Evolutionary conservation across 2,329 filamentous ascomycete species (phyloP).

Genomic region (Aspergillus intermedius): DNA sequence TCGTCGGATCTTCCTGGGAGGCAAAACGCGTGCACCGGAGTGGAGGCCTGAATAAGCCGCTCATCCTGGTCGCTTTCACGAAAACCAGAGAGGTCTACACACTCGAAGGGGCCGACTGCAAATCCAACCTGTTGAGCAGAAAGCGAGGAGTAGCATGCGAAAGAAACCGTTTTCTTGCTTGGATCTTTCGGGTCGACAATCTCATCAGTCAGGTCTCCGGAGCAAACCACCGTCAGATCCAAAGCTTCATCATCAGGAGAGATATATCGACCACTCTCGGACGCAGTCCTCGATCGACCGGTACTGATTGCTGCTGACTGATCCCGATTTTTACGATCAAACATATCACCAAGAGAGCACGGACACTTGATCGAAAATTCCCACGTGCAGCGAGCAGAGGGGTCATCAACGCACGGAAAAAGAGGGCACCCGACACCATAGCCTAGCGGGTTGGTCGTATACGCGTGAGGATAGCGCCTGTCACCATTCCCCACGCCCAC

Average conservation of each 20-base stretch:
- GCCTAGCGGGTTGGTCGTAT: constrained; percentile 73
- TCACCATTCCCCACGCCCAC: constrained; percentile 77
- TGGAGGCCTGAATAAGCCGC: constrained; percentile 77
- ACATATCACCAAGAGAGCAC: constrained; percentile 73
- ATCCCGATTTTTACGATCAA: constrained; percentile 32
- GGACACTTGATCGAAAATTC: constrained; percentile 82
- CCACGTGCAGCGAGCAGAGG: constrained; percentile 75
- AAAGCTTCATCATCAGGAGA: constrained; percentile 75
- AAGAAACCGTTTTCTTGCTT: constrained; percentile 80
- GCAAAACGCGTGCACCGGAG: constrained; percentile 87
- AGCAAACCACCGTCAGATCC: constrained; percentile 86
- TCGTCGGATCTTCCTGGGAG: constrained; percentile 75
- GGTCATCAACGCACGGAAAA: constrained; percentile 89
- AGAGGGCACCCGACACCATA: constrained; percentile 76
- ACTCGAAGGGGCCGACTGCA: constrained; percentile 88
- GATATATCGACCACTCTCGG: constrained; percentile 34
- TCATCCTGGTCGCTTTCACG: constrained; percentile 88
- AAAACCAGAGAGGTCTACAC: constrained; percentile 81
- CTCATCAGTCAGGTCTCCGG: constrained; percentile 82
- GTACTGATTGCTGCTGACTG: constrained; percentile 11
- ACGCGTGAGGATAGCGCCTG: constrained; percentile 80
- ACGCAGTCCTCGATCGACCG: constrained; percentile 19
- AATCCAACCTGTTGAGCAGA: constrained; percentile 89
- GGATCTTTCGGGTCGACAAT: constrained; percentile 68
- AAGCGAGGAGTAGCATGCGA: constrained; percentile 67